Evolutionary conservation across 805 yeast genomes (phyloP).

Genomic region (Kodamaea nitidulidarum): DNA sequence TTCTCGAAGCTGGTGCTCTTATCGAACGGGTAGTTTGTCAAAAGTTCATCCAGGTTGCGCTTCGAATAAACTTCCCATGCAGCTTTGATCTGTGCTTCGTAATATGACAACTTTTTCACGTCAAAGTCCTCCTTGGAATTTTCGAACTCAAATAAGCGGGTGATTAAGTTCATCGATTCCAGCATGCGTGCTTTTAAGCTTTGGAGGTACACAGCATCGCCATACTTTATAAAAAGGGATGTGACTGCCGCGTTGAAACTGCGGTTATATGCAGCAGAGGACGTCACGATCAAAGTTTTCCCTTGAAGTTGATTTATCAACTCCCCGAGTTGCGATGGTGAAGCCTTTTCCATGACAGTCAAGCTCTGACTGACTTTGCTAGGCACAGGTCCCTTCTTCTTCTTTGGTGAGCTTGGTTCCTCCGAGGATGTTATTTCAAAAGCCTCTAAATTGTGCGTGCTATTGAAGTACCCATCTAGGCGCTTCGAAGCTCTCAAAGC

Average conservation of each 20-base stretch:
- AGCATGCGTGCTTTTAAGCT: background rate
- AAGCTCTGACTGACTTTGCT: background rate
- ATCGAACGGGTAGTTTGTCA: constrained; percentile 10
- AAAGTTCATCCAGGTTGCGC: background rate
- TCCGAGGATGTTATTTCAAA: background rate
- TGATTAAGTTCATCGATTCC: constrained; percentile 17
- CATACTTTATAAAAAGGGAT: constrained; percentile 6
- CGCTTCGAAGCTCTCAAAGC: background rate
- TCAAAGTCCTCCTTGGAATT: constrained; percentile 16
- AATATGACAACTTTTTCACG: constrained; percentile 7
- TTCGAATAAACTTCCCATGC: constrained; percentile 9
- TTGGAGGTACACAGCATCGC: constrained; percentile 6
- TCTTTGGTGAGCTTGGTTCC: background rate
- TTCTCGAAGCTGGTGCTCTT: background rate
- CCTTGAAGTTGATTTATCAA: constrained; percentile 6
- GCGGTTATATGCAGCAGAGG: constrained; percentile 10
- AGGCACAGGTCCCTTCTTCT: background rate
- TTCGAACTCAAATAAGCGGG: constrained; percentile 28
- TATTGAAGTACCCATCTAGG: background rate
- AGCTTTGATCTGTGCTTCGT: constrained; percentile 10
- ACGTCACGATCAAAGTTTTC: constrained; percentile 14
- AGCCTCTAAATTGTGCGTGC: background rate
- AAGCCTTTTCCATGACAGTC: background rate
- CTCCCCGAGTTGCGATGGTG: background rate
- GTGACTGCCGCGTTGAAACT: constrained; percentile 1